Evolutionary conservation across 2,329 filamentous ascomycete genomes (phyloP).

Genomic region (Paraphaeosphaeria sporulosa): DNA sequence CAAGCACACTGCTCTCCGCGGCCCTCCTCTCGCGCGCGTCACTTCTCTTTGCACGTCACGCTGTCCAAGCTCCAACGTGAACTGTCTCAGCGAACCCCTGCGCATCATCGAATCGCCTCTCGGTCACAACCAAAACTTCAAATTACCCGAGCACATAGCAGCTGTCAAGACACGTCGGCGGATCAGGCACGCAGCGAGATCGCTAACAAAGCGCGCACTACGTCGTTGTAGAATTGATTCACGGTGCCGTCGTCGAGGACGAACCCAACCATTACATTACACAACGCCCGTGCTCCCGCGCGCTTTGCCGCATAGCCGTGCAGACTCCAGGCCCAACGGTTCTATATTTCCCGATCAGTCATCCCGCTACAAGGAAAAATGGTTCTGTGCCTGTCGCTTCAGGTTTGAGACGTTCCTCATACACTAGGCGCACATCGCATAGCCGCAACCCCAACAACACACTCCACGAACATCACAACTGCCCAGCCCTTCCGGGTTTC

Average conservation of each 20-base stretch:
- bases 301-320: constrained; percentile 32
- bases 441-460: constrained; percentile 30
- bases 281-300: constrained; percentile 8
- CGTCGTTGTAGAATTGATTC: neutral
- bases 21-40: constrained; percentile 17
- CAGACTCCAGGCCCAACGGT: constrained; percentile 30
- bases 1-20: constrained; percentile 12
- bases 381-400: constrained; percentile 48
- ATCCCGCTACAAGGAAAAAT: constrained; percentile 38
- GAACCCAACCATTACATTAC: constrained; percentile 4
- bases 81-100: constrained; percentile 44
- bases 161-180: constrained; percentile 6
- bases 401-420: constrained; percentile 50
- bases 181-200: constrained; percentile 1
- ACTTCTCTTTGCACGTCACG: constrained; percentile 21
- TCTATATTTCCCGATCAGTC: constrained; percentile 27
- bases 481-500: constrained; percentile 30
- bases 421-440: constrained; percentile 44
- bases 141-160: constrained; percentile 6
- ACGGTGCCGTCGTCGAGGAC: neutral
- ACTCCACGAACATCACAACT: constrained; percentile 27
- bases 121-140: neutral
- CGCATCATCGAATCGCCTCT: constrained; percentile 31
- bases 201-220: neutral
- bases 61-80: constrained; percentile 36